Percentiles rank a stretch among this genome's conserved stretches.
phyloP scores from a whole-genome alignment of 352 stramenopile genomes.

The Pythium apleroticum region DNA sequence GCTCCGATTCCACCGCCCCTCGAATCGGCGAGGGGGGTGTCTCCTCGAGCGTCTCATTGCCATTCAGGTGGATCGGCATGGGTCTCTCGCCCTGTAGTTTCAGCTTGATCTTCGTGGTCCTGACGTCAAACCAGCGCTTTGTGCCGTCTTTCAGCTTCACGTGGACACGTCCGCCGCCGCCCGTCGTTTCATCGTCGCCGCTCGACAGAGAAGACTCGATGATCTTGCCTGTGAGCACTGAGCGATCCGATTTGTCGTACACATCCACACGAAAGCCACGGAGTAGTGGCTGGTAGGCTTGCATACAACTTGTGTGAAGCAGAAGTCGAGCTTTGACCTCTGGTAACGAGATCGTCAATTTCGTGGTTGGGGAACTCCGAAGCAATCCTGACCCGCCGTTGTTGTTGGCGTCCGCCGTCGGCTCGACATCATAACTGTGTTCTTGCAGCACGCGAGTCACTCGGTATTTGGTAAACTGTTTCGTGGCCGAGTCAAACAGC shows the following conservation, averaged over 20 bases:
- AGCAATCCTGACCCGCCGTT: slow-evolving; percentile 7
- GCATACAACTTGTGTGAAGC: slow-evolving; percentile 8
- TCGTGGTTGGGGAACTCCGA: background rate
- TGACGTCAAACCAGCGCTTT: slow-evolving; percentile 24
- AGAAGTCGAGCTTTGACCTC: slow-evolving; percentile 13
- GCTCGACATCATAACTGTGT: slow-evolving; percentile 15
- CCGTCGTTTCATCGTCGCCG: background rate
- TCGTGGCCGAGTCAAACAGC: slow-evolving; percentile 15
- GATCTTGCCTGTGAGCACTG: slow-evolving; percentile 25
- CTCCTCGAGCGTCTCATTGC: background rate
- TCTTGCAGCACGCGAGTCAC: slow-evolving; percentile 7
- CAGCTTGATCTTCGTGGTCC: slow-evolving; percentile 28
- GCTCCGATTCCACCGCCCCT: background rate
- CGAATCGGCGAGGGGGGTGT: background rate
- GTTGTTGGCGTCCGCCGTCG: background rate
- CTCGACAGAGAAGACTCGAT: background rate
- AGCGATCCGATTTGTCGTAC: slow-evolving; percentile 26
- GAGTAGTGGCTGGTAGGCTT: background rate
- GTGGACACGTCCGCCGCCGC: slow-evolving; percentile 5
- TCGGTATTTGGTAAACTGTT: slow-evolving; percentile 26
- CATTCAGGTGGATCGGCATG: background rate
- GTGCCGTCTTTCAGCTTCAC: slow-evolving; percentile 26
- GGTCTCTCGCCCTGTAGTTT: slow-evolving; percentile 7
- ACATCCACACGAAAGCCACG: slow-evolving; percentile 25
- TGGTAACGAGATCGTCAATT: slow-evolving; percentile 9